A percentile compares a stretch with the other conserved stretches of the same genome.
phyloP scores from a whole-genome alignment of 345 rosid genomes.

The Salix brachista region DNA sequence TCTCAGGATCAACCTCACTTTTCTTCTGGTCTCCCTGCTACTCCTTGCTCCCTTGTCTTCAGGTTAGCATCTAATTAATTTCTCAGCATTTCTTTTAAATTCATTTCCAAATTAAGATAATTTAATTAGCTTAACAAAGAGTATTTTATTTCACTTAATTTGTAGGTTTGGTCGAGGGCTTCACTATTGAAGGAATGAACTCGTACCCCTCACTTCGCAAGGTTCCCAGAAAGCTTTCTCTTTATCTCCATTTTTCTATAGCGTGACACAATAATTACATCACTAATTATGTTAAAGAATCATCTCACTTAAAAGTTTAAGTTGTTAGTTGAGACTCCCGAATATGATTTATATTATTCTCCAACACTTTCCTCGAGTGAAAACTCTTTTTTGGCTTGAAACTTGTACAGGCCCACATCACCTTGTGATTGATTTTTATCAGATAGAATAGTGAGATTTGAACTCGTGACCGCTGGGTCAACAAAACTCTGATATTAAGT shows the following conservation, averaged over 20 bases:
- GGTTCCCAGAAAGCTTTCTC: neutral
- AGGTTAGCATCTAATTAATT: slow-evolving; percentile 13
- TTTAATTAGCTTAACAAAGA: neutral
- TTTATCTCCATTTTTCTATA: neutral
- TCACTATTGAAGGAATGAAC: slow-evolving; percentile 26
- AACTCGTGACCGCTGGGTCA: no score
- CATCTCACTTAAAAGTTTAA: no score
- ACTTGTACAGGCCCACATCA: no score
- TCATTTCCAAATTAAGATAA: neutral
- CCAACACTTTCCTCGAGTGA: no score
- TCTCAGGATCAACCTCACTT: slow-evolving; percentile 37
- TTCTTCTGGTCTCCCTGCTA: slow-evolving; percentile 35
- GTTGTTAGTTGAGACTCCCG: no score
- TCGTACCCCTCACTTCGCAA: slow-evolving; percentile 24
- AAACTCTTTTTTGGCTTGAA: no score
- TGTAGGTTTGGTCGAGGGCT: slow-evolving; percentile 35
- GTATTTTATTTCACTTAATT: neutral
- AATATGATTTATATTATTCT: no score
- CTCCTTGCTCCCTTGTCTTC: slow-evolving; percentile 34
- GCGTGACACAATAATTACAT: neutral
- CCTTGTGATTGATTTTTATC: no score
- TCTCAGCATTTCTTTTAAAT: neutral
- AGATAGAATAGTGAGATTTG: no score
- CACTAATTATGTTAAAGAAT: no score
- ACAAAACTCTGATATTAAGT: no score